Evolutionary conservation across 2,329 filamentous ascomycete species (phyloP).

Genomic region (Fonsecaea erecta): DNA sequence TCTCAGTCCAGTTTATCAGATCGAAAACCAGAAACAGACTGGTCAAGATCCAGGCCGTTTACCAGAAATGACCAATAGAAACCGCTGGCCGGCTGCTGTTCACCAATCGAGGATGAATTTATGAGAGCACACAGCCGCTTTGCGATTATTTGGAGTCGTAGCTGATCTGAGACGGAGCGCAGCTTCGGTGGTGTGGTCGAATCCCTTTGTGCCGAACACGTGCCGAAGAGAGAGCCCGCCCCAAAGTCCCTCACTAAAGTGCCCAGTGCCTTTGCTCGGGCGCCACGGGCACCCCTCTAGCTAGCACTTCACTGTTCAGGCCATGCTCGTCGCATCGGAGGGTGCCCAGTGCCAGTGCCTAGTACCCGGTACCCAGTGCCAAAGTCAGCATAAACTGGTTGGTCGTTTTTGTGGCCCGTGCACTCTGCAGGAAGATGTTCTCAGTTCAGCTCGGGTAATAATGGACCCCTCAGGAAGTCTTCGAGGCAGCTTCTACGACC

Average conservation of each 20-base stretch:
- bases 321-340: background rate
- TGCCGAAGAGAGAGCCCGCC: background rate
- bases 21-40: background rate
- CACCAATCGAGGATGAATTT: conserved; percentile 3
- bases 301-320: background rate
- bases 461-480: background rate
- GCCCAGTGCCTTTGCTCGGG: background rate
- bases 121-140: background rate
- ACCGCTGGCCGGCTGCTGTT: background rate
- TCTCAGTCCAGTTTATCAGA: background rate
- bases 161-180: background rate
- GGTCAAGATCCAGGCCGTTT: background rate
- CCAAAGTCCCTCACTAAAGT: conserved; percentile 2
- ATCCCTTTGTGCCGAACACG: background rate
- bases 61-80: background rate
- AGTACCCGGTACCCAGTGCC: background rate
- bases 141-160: background rate
- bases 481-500: background rate
- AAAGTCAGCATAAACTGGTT: conserved; percentile 7
- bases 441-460: conserved; percentile 17
- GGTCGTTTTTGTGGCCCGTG: background rate
- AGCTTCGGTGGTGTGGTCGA: background rate
- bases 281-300: background rate
- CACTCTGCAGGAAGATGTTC: background rate
- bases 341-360: background rate